Conservation (phyloP, 2,329 filamentous ascomycete species). For the Botrytis fragariae region DNA sequence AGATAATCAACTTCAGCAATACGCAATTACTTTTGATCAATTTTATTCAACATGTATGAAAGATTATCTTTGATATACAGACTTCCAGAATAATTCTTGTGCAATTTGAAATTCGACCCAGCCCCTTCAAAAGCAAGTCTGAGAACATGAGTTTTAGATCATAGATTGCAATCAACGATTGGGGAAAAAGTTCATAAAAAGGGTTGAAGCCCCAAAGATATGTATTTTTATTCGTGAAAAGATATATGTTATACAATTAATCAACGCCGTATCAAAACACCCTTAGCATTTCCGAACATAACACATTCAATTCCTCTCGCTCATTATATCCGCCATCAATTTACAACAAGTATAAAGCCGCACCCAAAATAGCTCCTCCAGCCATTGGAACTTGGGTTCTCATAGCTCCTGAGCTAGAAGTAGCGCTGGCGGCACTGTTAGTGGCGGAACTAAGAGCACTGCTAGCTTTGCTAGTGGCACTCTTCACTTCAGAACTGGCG, state of each 20-base stretch:
- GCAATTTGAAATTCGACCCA: background rate
- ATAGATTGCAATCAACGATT: background rate
- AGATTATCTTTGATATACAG: background rate
- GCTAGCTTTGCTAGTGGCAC: slow-evolving; percentile 9
- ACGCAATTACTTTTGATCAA: background rate
- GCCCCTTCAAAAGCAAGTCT: background rate
- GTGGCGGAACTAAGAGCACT: background rate
- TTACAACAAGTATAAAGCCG: slow-evolving; percentile 20
- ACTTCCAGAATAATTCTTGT: background rate
- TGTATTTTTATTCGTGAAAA: background rate
- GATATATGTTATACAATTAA: background rate
- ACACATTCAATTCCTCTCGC: background rate
- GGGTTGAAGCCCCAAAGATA: background rate
- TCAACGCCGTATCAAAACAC: background rate
- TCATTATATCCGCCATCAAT: slow-evolving; percentile 3
- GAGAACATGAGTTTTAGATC: background rate
- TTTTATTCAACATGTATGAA: fast-evolving
- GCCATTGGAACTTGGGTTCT: slow-evolving; percentile 18
- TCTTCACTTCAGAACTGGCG: background rate
- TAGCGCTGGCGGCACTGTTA: background rate
- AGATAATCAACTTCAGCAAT: background rate
- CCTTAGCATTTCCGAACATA: background rate
- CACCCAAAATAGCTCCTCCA: slow-evolving; percentile 15
- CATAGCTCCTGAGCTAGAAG: slow-evolving; percentile 18
- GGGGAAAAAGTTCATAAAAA: background rate